Conservation (phyloP, 129 eudicot genomes). For the Gnaphalium uliginosum region DNA sequence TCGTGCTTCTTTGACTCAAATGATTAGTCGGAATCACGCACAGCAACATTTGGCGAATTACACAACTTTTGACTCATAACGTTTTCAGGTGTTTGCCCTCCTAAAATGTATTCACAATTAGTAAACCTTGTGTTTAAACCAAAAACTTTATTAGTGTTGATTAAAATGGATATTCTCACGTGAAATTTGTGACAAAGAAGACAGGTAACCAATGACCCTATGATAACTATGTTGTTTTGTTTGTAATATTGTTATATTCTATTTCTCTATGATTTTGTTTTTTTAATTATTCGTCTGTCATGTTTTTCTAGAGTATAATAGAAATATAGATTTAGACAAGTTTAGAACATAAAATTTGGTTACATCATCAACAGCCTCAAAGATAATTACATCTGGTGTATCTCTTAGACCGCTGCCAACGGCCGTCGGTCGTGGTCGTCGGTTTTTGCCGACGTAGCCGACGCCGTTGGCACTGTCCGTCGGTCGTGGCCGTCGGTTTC, state of each 20-base stretch:
- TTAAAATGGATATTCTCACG: neutral
- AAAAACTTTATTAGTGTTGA: neutral
- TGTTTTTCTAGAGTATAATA: too few relatives aligned
- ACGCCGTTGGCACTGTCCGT: too few relatives aligned
- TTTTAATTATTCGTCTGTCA: too few relatives aligned
- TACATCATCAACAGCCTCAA: neutral
- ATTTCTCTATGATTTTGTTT: neutral
- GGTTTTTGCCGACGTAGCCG: too few relatives aligned
- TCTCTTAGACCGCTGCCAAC: too few relatives aligned
- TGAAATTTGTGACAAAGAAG: neutral
- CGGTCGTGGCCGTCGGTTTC: too few relatives aligned
- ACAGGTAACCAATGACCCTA: neutral
- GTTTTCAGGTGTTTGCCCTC: neutral
- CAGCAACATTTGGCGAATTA: neutral
- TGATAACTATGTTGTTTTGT: neutral
- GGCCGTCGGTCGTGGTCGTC: too few relatives aligned
- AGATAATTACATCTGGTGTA: too few relatives aligned
- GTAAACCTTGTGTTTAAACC: neutral
- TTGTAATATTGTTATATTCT: neutral
- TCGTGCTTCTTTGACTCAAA: conserved; percentile 1
- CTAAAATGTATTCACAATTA: neutral
- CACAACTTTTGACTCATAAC: neutral
- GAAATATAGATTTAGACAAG: neutral
- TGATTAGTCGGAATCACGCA: neutral
- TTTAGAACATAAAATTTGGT: too few relatives aligned